Evolutionary conservation across 2,329 filamentous ascomycete genomes (phyloP), one percentile per base, ranked within the genome.

Genomic region (Akanthomyces lecanii): DNA sequence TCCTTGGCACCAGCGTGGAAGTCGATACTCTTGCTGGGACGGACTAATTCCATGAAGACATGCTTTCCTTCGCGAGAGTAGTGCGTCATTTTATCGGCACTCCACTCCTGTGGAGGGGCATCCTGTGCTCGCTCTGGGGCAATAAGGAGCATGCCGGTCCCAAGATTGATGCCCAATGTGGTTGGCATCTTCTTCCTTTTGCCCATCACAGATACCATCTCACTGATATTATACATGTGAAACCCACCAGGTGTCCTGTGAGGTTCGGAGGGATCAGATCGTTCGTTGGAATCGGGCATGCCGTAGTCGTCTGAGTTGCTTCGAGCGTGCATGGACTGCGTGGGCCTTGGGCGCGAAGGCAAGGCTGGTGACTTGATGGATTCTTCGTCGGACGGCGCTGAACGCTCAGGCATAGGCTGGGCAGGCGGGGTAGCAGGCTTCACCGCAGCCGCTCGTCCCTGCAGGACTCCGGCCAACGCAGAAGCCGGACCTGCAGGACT

Each of bases 11-110:
- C 95, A 21, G 95, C 96, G 74, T 99, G 95, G 68, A 99, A 96
- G 76, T 99, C 95, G 63, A 97, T 82, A 74, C 92, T 97, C 79
- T 94, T 97, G 77, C 91, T 97, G 7, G 95, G 95, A 61, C 89
- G 83, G 58, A 97, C 89, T 53, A 99, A 81, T 74, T 99, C 95
- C 73, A 99, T 82, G 72, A 99, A 99, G 16, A 99, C 91, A 75
- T 98, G 95, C 73, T 99, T 99, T 42, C 94, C 95, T 78, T 99
- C 95, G 63, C 96, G 92, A 25, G 93, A 97, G 75, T 98, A 98
- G 75, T 97, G 92, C n/a, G 90, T 92, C 82, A 99, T 89, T 73
- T 90, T 95, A 50, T 98, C 93, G 0, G 92, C 94, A 1, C 89
- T 89, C 95, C 95, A 99, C 75, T 96, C 93, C 72, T 96, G 89